Conservation (phyloP, 2,329 filamentous ascomycete species). For the Calonectria leucothoes region DNA sequence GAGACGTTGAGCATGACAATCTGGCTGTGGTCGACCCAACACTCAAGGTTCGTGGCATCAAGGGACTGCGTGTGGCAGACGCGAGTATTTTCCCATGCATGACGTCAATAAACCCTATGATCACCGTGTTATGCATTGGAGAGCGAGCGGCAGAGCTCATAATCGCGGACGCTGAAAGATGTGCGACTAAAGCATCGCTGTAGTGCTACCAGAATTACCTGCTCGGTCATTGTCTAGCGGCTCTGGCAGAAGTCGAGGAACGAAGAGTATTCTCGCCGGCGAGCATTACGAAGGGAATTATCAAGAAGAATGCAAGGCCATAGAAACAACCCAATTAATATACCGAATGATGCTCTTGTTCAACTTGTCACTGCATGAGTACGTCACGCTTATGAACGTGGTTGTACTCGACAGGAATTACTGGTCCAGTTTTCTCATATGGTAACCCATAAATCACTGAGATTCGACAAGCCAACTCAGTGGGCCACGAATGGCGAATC, state of each 20-base stretch:
- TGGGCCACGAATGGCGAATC: background rate
- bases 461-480: background rate
- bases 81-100: conserved; percentile 15
- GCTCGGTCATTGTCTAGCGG: too few species aligned
- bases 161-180: background rate
- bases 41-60: background rate
- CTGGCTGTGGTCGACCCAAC: background rate
- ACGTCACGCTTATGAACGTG: too few species aligned
- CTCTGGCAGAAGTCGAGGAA: too few species aligned
- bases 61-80: background rate
- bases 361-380: too few species aligned
- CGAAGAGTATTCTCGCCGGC: too few species aligned
- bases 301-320: too few species aligned
- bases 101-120: conserved; percentile 11
- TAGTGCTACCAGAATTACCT: background rate
- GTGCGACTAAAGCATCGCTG: background rate
- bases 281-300: too few species aligned
- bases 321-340: too few species aligned
- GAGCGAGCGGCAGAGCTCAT: conserved; percentile 16
- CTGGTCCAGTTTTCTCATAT: background rate
- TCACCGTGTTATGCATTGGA: conserved; percentile 13
- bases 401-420: background rate
- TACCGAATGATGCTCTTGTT: too few species aligned
- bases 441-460: background rate
- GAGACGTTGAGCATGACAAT: background rate